phyloP scores from a whole-genome alignment of 192 early-diverging fungal genomes.

The Pecoramyces ruminantium region DNA sequence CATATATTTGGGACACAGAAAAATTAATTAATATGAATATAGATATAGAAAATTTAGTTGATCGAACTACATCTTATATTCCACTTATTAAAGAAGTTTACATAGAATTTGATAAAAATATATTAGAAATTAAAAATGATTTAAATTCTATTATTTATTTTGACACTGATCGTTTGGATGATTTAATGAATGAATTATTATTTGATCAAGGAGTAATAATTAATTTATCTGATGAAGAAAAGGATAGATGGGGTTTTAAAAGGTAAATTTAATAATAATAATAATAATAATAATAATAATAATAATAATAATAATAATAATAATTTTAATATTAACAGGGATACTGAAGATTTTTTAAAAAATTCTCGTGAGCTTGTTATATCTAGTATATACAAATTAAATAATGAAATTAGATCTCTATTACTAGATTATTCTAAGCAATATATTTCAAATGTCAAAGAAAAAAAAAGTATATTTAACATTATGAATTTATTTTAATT shows the following conservation, averaged over 20 bases:
- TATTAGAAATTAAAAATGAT: not conserved
- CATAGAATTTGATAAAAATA: not conserved
- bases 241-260: not conserved
- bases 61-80: not conserved
- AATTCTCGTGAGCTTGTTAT: not conserved
- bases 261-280: not conserved
- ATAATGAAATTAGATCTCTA: not conserved
- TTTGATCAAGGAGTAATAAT: not conserved
- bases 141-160: not conserved
- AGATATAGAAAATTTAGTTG: not conserved
- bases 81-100: not conserved
- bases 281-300: too few species aligned
- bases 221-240: not conserved
- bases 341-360: not conserved
- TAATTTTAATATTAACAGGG: not conserved
- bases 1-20: not conserved
- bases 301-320: not conserved
- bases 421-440: not conserved
- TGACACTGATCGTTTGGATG: not conserved
- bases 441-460: not conserved
- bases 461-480: not conserved
- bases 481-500: too few species aligned
- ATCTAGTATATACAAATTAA: not conserved
- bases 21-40: not conserved
- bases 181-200: not conserved